Conservation (phyloP, 2,329 filamentous ascomycete species). For the Monilinia aucupariae region DNA sequence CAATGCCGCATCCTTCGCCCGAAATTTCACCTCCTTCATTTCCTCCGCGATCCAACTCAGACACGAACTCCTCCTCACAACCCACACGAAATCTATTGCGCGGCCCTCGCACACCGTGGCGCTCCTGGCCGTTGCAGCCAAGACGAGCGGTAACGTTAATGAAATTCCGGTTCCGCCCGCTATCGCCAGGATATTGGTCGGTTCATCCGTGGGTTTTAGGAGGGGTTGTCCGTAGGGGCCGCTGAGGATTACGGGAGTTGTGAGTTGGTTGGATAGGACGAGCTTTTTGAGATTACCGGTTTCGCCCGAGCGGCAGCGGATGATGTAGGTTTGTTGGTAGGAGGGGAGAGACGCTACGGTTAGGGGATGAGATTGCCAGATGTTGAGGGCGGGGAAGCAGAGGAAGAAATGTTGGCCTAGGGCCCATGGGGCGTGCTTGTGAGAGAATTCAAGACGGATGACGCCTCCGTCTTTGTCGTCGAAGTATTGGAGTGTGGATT, state of each 20-base stretch:
- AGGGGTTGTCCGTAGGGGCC: conserved; percentile 4
- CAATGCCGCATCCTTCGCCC: conserved; percentile 37
- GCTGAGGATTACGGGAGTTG: conserved; percentile 7
- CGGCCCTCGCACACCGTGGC: conserved; percentile 1
- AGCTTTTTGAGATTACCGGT: conserved; percentile 39
- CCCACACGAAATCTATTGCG: conserved; percentile 59
- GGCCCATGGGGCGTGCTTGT: conserved; percentile 60
- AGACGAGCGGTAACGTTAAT: conserved; percentile 48
- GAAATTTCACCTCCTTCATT: conserved; percentile 43
- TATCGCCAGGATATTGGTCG: conserved; percentile 46
- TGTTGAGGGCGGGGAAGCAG: conserved; percentile 65
- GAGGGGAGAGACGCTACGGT: conserved; percentile 69
- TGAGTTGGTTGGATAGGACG: conserved; percentile 22
- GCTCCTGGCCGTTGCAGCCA: conserved; percentile 38
- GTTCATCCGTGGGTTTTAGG: conserved; percentile 34
- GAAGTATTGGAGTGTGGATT: conserved; percentile 5
- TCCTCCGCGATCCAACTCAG: conserved; percentile 55
- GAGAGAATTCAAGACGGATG: conserved; percentile 60
- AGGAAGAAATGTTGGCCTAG: conserved; percentile 73
- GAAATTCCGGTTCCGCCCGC: conserved; percentile 56
- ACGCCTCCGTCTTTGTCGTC: conserved; percentile 48
- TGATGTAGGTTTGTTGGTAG: conserved; percentile 50
- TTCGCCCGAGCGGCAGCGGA: conserved; percentile 54
- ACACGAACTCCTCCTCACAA: conserved; percentile 50
- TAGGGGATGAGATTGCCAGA: conserved; percentile 74